Evolutionary conservation across 2,329 filamentous ascomycete genomes (phyloP), one percentile per base, ranked within the genome.

Genomic region (Septoria linicola): DNA sequence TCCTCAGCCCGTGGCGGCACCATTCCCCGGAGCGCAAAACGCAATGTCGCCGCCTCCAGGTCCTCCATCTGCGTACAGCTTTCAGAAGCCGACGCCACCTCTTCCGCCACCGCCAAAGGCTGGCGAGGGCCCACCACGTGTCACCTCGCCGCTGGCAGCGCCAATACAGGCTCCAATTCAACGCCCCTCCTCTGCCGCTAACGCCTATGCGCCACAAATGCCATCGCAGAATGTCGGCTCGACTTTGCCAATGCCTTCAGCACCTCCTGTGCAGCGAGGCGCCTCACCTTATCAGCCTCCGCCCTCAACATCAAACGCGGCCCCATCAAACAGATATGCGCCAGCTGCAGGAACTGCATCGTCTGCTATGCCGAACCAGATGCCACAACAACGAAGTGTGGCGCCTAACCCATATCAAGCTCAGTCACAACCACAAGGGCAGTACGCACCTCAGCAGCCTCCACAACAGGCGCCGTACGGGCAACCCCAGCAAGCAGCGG

Each of bases 271-370:
- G 44, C 80, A 84, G 17, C 84, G 89, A 58, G 89, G 86, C 21
- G 80, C 86, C 3, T 96, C 91, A 20, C 91, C 91, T 4, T 96
- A 96, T 70, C 89, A 91, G 63, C 82, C 87, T 31, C 87, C 91
- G 47, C 88, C 88, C 5, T 75, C 84, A 8, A 63, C 57, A 1
- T 68, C 66, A 23, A 79, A 77, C 14, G 76, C 82, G 4, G 84
- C 88, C n/a, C 81, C 85, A 4, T 80, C 83, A 8, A 89, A 83
- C 73, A 78, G 89, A 63, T 95, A 95, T 68, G 84, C 88, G 75
- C 71, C 78, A 74, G 76, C 84, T 73, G 74, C 83, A 72, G 72
- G 83, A 69, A 49, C 76, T 72, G 62, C 82, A 72, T 70, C 75
- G 73, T 67, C 72, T 8, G 66, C 67, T 8, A 64, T 66, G 10